These are phyloP conservation scores for Pichia nakasei DNA, from an alignment of 805 yeast genomes.

Conservation along the genomic window DNA sequence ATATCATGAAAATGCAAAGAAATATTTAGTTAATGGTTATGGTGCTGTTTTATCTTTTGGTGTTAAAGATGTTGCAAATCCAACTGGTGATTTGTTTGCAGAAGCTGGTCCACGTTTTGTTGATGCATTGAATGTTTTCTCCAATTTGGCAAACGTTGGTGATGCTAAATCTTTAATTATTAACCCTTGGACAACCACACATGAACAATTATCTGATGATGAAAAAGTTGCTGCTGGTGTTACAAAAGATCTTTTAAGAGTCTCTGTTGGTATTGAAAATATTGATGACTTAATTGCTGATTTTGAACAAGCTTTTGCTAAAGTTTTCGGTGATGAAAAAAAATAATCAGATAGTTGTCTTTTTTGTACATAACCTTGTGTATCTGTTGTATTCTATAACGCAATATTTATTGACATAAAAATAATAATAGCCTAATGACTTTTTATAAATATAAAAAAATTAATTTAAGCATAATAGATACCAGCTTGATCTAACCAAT, in stretches of 20 bases:
- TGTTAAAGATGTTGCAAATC: conserved; percentile 53
- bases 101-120: conserved; percentile 79
- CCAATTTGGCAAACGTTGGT: conserved; percentile 94
- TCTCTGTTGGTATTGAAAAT: conserved; percentile 84
- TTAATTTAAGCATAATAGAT: conserved; percentile 42
- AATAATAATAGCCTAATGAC: too few relatives aligned
- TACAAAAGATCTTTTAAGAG: conserved; percentile 78
- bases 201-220: conserved; percentile 77
- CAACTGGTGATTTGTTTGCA: conserved; percentile 50
- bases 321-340: conserved; percentile 33
- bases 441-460: neutral
- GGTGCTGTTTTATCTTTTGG: conserved; percentile 91
- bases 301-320: conserved; percentile 75
- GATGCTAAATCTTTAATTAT: conserved; percentile 92
- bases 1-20: conserved; percentile 74
- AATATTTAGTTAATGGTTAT: conserved; percentile 68
- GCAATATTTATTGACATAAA: neutral
- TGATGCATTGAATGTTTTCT: conserved; percentile 74
- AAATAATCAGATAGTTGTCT: too few relatives aligned
- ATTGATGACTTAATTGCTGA: conserved; percentile 88
- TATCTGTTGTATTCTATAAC: neutral
- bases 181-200: conserved; percentile 94
- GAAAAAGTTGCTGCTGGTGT: conserved; percentile 84
- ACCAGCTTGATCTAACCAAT: conserved; percentile 73
- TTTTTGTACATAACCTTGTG: too few relatives aligned